Evolutionary conservation across 805 yeast species (phyloP), one percentile per base, ranked within the genome.

Genomic region (Wickerhamomyces alni): DNA sequence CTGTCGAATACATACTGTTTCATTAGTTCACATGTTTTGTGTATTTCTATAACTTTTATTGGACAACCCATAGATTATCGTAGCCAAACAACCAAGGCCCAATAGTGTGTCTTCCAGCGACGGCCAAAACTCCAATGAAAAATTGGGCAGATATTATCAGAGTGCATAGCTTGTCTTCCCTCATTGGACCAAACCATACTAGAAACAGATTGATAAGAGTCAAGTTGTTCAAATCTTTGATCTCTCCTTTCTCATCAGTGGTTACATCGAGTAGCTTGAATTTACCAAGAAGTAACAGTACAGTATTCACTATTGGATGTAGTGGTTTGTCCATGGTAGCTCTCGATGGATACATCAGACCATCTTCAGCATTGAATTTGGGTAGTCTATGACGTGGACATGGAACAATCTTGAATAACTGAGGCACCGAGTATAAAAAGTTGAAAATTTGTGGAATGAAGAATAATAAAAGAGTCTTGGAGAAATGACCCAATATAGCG

Each of bases 321-420:
- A 62, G 57, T 15, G 60, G 59, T 31, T 53, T 54, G 28, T 57
- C 57, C 43, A 75, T 62, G 28, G 61, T 63, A 0, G 80, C 77
- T 45, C 62, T 66, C 2, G 93, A 84, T 17, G 95, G 88, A 55
- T 86, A 77, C 71, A 93, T 67, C 34, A 82, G 63, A 1, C 91
- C 88, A 44, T 85, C 81, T 13, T 69, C 61, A 11, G 65, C 66
- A 51, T 86, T 78, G 55, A 85, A 84, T 46, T 68, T 72, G 2
- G 99, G 99, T 57, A 93, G 57, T 54, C 99, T 72, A 61, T 93
- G 99, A 50, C 99, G 75, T 18, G 99, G 99, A 55, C 98, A 93
- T 4, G 93, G 95, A 16, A 93, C 81, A 2, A 93, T 49, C 29
- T 82, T 77, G 62, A 91, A 83, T 46, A 93, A 62, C 61, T 93